Base-by-base conservation (phyloP, 2,329 filamentous ascomycete species). In the Coniochaeta sp. region DNA sequence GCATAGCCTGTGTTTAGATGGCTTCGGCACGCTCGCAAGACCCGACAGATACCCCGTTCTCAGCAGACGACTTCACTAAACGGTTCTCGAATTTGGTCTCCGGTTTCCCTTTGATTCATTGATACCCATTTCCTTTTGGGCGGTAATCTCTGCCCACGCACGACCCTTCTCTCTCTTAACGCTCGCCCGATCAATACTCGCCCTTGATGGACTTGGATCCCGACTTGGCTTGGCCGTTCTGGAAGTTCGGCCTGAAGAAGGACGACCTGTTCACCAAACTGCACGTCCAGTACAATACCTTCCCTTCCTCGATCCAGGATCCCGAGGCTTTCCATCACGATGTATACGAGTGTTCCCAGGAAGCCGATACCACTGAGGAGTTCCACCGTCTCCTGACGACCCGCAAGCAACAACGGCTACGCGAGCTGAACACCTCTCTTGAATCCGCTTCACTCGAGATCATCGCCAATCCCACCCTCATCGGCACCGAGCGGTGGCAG, bases 231-330 rank as follows among this genome's bases (percentile, higher is more conserved):
- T 86, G 83, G 83, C 83, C 83, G 50, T 78, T 79, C 66, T 86
- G 83, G 82, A 85, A 85, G 71, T 86, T 85, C 75, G 82, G 81
- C 68, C 79, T 85, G 78, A 84, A 82, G 76, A 78, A 78, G 68
- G 78, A 80, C 60, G 82, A 84, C 67, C 79, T 85, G 71, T 80
- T 80, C 69, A 81, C 79, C 58, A 81, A 78, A 58, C 78, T 86
- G 14, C 81, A 85, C 66, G 79, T 84, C 64, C 79, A 81, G 68
- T 86, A 84, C 73, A 86, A 86, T 72, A 85, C 83, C 55, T 73
- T 85, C 59, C 73, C 79, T 57, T 80, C 79, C 58, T 74, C 78
- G 54, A 79, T 86, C 32, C 82, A 84, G 67, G 83, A 86, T 71
- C 79, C 81, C 64, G 80, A 84, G 63, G 82, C 83, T 58, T 86